Evolutionary conservation across 352 stramenopile species (phyloP).

Genomic region (Globisporangium iwayamae): DNA sequence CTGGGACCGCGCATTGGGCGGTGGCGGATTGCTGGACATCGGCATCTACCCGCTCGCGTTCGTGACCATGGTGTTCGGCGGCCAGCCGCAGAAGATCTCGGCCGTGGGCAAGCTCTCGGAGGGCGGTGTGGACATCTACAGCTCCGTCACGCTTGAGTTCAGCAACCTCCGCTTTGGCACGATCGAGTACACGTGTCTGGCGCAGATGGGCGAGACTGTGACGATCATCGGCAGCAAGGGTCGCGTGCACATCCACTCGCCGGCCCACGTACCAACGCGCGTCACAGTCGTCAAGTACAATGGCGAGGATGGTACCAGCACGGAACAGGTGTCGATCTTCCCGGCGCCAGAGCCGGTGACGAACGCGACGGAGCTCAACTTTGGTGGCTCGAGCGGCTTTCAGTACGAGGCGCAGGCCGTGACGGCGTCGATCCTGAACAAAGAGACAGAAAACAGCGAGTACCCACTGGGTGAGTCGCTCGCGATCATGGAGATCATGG

Average conservation of each 20-base stretch:
- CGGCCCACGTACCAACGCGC: constrained; percentile 52
- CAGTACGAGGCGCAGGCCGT: constrained; percentile 78
- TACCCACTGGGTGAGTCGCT: constrained; percentile 67
- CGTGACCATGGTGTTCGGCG: constrained; percentile 63
- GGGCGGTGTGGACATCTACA: constrained; percentile 52
- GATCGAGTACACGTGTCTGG: constrained; percentile 55
- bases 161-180: constrained; percentile 37
- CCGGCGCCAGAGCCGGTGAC: constrained; percentile 32
- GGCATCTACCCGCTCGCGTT: constrained; percentile 80
- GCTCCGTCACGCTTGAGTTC: constrained; percentile 52
- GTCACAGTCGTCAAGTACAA: constrained; percentile 36
- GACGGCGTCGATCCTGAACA: constrained; percentile 45
- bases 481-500: constrained; percentile 61
- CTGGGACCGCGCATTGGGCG: constrained; percentile 63
- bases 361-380: constrained; percentile 39
- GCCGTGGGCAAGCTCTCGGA: constrained; percentile 44
- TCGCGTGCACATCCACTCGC: constrained; percentile 53
- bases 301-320: constrained; percentile 24
- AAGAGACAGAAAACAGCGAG: constrained; percentile 43
- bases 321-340: constrained; percentile 37
- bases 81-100: constrained; percentile 36
- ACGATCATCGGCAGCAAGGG: constrained; percentile 78
- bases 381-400: constrained; percentile 69
- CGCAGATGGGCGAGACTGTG: constrained; percentile 57
- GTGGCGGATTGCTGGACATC: constrained; percentile 67